phyloP scores from a whole-genome alignment of 345 rosid species.

The Arabidopsis arenosa region DNA sequence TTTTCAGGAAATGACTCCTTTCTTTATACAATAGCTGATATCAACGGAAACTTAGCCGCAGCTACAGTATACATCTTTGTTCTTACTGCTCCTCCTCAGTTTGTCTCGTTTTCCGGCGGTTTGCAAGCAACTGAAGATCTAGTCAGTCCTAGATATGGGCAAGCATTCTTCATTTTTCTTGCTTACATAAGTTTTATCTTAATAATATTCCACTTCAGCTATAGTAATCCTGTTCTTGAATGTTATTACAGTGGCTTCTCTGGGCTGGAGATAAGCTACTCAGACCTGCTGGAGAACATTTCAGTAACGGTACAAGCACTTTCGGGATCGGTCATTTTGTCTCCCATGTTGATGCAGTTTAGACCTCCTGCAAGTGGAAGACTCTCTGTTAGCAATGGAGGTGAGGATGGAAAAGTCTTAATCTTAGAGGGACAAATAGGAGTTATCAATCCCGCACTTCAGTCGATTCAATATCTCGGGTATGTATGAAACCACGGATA shows the following conservation, averaged over 20 bases:
- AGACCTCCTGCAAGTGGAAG: constrained; percentile 61
- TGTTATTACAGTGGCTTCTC: constrained; percentile 64
- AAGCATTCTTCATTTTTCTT: constrained; percentile 23
- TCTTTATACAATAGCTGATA: constrained; percentile 66
- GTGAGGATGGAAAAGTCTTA: constrained; percentile 52
- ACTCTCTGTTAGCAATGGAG: constrained; percentile 54
- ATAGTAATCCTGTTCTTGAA: constrained; percentile 22
- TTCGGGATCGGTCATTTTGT: constrained; percentile 61
- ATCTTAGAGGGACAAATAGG: constrained; percentile 67
- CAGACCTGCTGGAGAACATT: constrained; percentile 69
- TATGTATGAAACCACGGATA: constrained; percentile 43
- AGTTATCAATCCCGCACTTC: constrained; percentile 71
- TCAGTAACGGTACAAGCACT: constrained; percentile 64
- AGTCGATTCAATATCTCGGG: constrained; percentile 86
- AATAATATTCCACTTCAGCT: not conserved
- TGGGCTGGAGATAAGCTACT: constrained; percentile 72
- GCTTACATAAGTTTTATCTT: not conserved
- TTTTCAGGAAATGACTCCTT: constrained; percentile 79
- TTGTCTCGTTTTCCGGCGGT: constrained; percentile 64
- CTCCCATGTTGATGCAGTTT: constrained; percentile 73
- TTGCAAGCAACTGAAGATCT: constrained; percentile 81
- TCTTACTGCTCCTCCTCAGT: constrained; percentile 84
- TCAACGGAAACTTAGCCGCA: constrained; percentile 67
- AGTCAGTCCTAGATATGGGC: constrained; percentile 77
- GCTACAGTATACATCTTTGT: constrained; percentile 64